Evolutionary conservation across 352 stramenopile genomes (phyloP), one percentile per base, ranked within the genome.

Genomic region (Pilasporangium apinafurcum): DNA sequence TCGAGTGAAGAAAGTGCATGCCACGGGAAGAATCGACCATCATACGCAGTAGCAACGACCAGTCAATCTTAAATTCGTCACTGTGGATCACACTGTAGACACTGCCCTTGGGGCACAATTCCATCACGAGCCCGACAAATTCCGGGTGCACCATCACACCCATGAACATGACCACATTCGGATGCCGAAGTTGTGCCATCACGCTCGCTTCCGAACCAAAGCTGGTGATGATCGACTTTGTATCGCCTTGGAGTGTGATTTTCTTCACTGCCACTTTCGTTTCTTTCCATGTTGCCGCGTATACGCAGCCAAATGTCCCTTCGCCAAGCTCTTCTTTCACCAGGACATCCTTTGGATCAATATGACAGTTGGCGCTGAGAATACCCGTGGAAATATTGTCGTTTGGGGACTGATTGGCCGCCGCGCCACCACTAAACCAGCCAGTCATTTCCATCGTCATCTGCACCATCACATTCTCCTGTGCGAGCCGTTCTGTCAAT

Each of bases 1-100:
- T 89, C n/a, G 69, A 87, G 68, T 96, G 87, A 21, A 96, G 59
- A 51, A 95, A 96, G 58, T 92, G 81, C 84, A 96, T 95, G 5
- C 87, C 83, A 10, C 80, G 75, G 17, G 77, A 86, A 8, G 83
- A 79, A 40, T 96, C 86, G 1, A 95, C 59, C 62, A 95, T 79
- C 65, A 96, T 95, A 9, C 77, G 68, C 21, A 95, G 48, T 33
- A 95, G 51, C 21, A 94, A 53, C 28, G 76, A 84, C 86, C 86
- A 96, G 39, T 92, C 81, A 22, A 96, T 71, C 49, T 86, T 80
- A 33, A 83, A 45, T 4, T 91, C 79, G 10, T 81, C 62, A 31
- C 59, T 73, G 52, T 92, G 78, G 24, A 95, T 76, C 6, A 94
- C 74, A 13, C 48, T 80, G 65, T 92, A 90, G 14, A 94, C 65